A percentile compares a stretch with the other conserved stretches of the same genome.
phyloP scores from a whole-genome alignment of 2,329 filamentous ascomycete genomes.

The Xenoacremonium recifei region DNA sequence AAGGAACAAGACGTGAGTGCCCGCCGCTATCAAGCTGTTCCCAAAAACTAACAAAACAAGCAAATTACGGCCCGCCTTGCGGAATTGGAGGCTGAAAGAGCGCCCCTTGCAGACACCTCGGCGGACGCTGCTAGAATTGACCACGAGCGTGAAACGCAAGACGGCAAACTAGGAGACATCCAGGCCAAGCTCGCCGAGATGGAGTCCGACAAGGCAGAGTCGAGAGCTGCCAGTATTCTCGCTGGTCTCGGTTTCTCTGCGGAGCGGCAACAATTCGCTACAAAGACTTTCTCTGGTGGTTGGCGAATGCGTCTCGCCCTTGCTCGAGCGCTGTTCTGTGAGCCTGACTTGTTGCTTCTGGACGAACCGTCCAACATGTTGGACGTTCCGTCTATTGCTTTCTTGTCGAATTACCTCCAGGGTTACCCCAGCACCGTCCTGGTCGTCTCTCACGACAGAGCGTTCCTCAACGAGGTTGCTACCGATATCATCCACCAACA shows the following conservation, averaged over 20 bases:
- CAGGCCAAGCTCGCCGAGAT: constrained; percentile 93
- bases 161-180: constrained; percentile 87
- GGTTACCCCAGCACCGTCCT: constrained; percentile 91
- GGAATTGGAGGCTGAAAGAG: constrained; percentile 73
- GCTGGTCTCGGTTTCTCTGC: constrained; percentile 95
- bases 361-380: constrained; percentile 99
- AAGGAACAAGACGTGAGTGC: constrained; percentile 75
- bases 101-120: constrained; percentile 85
- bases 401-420: constrained; percentile 94
- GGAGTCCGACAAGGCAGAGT: constrained; percentile 98
- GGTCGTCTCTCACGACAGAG: constrained; percentile 97
- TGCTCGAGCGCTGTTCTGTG: constrained; percentile 93
- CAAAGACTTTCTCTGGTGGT: constrained; percentile 98
- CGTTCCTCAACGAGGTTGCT: constrained; percentile 98
- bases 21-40: not conserved
- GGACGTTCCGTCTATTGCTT: constrained; percentile 99
- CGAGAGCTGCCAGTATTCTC: constrained; percentile 90
- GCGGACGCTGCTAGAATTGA: constrained; percentile 84
- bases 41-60: constrained; percentile 37
- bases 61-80: constrained; percentile 77
- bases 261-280: constrained; percentile 88
- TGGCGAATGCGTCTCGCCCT: constrained; percentile 98
- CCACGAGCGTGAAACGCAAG: constrained; percentile 82
- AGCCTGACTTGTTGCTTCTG: constrained; percentile 90
- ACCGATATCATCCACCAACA: constrained; percentile 99